Base-by-base conservation (phyloP, 768 basidiomycete genomes). In the Boletellus sp. region DNA sequence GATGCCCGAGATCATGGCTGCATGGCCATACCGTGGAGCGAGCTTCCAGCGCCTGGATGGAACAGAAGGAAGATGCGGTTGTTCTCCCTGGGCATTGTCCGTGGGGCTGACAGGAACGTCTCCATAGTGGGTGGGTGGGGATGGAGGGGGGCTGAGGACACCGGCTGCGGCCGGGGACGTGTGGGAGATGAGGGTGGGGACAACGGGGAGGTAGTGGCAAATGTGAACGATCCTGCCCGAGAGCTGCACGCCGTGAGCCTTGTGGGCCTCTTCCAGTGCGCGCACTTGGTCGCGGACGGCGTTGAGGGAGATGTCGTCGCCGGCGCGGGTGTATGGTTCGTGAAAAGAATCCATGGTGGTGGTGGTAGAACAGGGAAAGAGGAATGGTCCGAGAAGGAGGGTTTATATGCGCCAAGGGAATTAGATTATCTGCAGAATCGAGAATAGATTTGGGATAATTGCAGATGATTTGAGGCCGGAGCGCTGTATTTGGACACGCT, bases 1-100 rank as follows among this genome's bases (percentile, higher is more conserved):
- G 62, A 97, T 93, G 28, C 95, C 95, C 39, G 87, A 88, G 52
- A 94, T 87, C 89, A 98, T 93, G 11, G 95, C 95, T 9, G 90
- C 81, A 64, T 98, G 96, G 16, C 94, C 94, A 55, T 92, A 85
- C 35, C 95, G 78, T 2, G 84, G 80, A 2, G 79, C 69, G 6
- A 99, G 72, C 16, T 80, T 78, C 95, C 95, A 99, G 33, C 75
- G 72, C 34, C 38, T 55, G 28, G 55, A 52, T 0, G 72, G 55
- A 32, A 50, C 42, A 11, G 58, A 52, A 1, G 52, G 48, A 9
- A 57, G 51, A 6, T 50, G 50, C 7, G 38, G 54, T 9, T 39
- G 43, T 9, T 24, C 42, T 3, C 11, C 46, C 9, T 42, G 47
- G 1, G 32, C 38, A 38, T 47, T 57, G 3, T 23, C 44, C 2